These are phyloP conservation scores for Vitis cinerea DNA, from an alignment of 164 flowering plant species.

Conservation along the genomic window DNA sequence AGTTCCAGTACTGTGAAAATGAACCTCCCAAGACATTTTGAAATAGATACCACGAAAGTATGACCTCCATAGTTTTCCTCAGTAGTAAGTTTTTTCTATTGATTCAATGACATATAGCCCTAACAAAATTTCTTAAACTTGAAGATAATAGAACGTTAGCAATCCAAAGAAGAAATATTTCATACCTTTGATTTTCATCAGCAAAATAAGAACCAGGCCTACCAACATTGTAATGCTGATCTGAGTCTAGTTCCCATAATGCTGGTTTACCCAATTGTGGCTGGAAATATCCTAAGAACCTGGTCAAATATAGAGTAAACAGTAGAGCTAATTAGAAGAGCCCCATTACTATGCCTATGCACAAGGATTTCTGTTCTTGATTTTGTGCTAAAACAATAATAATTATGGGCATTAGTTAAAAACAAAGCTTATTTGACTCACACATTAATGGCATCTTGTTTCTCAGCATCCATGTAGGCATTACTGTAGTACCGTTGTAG, in stretches of 20 bases:
- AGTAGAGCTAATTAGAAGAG: not conserved
- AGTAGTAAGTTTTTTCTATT: not conserved
- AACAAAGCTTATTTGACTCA: slow-evolving; percentile 31
- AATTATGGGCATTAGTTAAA: too few species aligned
- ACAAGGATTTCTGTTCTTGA: not conserved
- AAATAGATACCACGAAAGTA: not conserved
- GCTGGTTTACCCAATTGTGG: slow-evolving; percentile 83
- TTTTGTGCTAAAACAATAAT: too few species aligned
- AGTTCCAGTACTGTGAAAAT: not conserved
- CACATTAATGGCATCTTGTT: slow-evolving; percentile 95
- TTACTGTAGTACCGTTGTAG: slow-evolving; percentile 85
- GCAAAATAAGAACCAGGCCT: slow-evolving; percentile 31
- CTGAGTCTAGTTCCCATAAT: slow-evolving; percentile 87
- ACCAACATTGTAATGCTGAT: slow-evolving; percentile 66
- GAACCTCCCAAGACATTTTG: not conserved
- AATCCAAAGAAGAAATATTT: not conserved
- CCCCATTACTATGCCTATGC: not conserved
- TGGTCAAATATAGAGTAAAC: slow-evolving; percentile 23
- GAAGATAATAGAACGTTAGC: not conserved
- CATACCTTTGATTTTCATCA: slow-evolving; percentile 62
- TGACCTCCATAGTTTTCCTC: not conserved
- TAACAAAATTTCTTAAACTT: not conserved
- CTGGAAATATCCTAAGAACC: slow-evolving; percentile 89
- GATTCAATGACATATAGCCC: not conserved
- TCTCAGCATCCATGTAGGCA: slow-evolving; percentile 91